phyloP scores from a whole-genome alignment of 192 early-diverging fungal species.

The Podila epicladia region DNA sequence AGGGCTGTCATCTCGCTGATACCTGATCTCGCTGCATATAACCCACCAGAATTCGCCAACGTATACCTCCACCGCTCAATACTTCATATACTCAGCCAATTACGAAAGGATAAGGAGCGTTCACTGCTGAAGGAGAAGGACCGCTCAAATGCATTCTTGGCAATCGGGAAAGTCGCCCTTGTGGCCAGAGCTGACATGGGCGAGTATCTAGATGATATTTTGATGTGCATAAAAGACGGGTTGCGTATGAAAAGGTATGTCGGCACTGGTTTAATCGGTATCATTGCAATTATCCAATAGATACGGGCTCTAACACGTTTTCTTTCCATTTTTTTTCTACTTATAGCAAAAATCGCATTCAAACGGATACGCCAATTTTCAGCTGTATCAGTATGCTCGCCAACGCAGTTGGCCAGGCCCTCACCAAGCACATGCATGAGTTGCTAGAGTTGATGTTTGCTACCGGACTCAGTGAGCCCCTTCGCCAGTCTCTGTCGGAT shows the following conservation, averaged over 20 bases:
- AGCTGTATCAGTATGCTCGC: slow-evolving; percentile 91
- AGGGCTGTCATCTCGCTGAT: slow-evolving; percentile 86
- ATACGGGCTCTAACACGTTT: neutral
- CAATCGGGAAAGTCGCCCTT: slow-evolving; percentile 88
- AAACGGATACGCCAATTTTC: slow-evolving; percentile 73
- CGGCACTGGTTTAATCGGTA: neutral
- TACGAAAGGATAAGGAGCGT: slow-evolving; percentile 79
- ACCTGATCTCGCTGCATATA: slow-evolving; percentile 84
- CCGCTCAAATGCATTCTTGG: slow-evolving; percentile 71
- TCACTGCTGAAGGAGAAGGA: slow-evolving; percentile 54
- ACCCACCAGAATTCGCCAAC: slow-evolving; percentile 74
- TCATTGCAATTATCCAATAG: too few relatives aligned
- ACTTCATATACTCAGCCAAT: slow-evolving; percentile 73
- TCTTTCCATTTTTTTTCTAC: slow-evolving; percentile 3
- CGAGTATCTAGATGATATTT: slow-evolving; percentile 81
- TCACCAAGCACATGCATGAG: slow-evolving; percentile 89
- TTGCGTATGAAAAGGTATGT: slow-evolving; percentile 75
- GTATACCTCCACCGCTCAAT: slow-evolving; percentile 78
- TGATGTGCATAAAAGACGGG: slow-evolving; percentile 79
- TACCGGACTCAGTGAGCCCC: slow-evolving; percentile 81
- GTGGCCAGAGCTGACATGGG: slow-evolving; percentile 81
- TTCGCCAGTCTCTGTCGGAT: slow-evolving; percentile 84
- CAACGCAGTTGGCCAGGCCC: slow-evolving; percentile 86
- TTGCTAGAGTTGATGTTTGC: slow-evolving; percentile 93
- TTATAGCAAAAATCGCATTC: slow-evolving; percentile 61